Evolutionary conservation across 2,329 filamentous ascomycete species (phyloP), one percentile per base, ranked within the genome.

Genomic region (Aaosphaeria arxii): DNA sequence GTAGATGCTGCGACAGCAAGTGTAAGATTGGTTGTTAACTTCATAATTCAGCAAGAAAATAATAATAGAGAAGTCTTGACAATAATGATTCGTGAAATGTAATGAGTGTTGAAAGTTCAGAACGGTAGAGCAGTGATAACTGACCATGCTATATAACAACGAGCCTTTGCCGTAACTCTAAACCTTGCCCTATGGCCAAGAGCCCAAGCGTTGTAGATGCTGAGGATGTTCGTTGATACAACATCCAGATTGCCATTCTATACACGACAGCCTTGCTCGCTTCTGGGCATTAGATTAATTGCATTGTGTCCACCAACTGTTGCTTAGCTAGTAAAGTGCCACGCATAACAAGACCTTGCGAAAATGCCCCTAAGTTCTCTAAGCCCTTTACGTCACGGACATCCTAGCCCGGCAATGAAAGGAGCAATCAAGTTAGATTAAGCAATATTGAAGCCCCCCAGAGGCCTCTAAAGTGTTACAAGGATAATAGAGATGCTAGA

Each of bases 1-100:
- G 68, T 63, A 7, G 67, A 65, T 3, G 63, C 63, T 30, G 58
- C 58, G 2, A 59, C 54, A 30, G 63, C 63, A 11, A 66, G 43
- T 11, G 53, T 44, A 36, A 68, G 49, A 17, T 58, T 50, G 9
- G 58, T 50, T 7, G 57, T 59, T 32, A 68, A 42, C 55, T 62
- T 67, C 65, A 68, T 68, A 0, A 17, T 59, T 24, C 2, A 24
- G 17, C 17, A 24, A 24, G 17, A 24, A 24, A 24, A 24, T 24
- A 24, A 24, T 40, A 13, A 36, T 43, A 33, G n/a, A 44, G 13
- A 36, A 35, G 17, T 24, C 17, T 24, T 24, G 17, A 24, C 17
- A 24, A 24, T 24, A 24, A 24, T 24, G 17, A 24, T 24, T 24
- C 17, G 17, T 24, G 17, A 24, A 24, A 24, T 2, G 17, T 24